These are phyloP conservation scores for Chaetomiaceae sp. DNA, from an alignment of 2,329 filamentous ascomycete genomes.

Conservation along the genomic window DNA sequence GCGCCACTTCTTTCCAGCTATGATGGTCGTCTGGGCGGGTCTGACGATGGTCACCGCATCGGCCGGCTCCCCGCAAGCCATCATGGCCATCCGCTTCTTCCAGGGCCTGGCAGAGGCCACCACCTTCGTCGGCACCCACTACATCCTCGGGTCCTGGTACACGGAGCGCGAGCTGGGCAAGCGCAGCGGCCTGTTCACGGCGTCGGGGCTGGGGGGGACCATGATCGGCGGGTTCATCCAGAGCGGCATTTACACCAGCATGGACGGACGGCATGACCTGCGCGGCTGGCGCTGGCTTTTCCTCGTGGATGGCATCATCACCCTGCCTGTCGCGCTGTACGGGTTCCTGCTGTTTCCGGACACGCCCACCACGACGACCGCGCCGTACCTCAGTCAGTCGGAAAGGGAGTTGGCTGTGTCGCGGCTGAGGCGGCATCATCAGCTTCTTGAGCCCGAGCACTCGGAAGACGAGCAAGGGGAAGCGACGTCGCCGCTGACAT, in stretches of 20 bases:
- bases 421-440: slow-evolving; percentile 31
- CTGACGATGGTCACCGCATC: slow-evolving; percentile 60
- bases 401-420: slow-evolving; percentile 36
- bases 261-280: slow-evolving; percentile 45
- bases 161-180: slow-evolving; percentile 58
- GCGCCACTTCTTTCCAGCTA: slow-evolving; percentile 58
- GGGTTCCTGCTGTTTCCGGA: slow-evolving; percentile 52
- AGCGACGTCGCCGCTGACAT: slow-evolving; percentile 25
- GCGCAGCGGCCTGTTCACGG: slow-evolving; percentile 57
- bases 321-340: slow-evolving; percentile 52
- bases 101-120: slow-evolving; percentile 52
- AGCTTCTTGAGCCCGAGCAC: background rate
- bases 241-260: slow-evolving; percentile 44
- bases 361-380: slow-evolving; percentile 46
- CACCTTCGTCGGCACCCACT: slow-evolving; percentile 56
- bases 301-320: slow-evolving; percentile 51
- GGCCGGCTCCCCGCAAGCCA: slow-evolving; percentile 45
- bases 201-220: slow-evolving; percentile 54
- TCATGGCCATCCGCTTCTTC: slow-evolving; percentile 58
- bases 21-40: slow-evolving; percentile 60
- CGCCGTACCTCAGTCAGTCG: slow-evolving; percentile 42
- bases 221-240: slow-evolving; percentile 62
- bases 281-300: slow-evolving; percentile 54
- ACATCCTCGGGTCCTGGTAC: slow-evolving; percentile 59
- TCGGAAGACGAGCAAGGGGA: background rate